A percentile compares a stretch with the other conserved stretches of the same genome.
These are phyloP conservation scores for Ammopiptanthus mongolicus DNA, from an alignment of 306 rosid species.

Conservation along the genomic window DNA sequence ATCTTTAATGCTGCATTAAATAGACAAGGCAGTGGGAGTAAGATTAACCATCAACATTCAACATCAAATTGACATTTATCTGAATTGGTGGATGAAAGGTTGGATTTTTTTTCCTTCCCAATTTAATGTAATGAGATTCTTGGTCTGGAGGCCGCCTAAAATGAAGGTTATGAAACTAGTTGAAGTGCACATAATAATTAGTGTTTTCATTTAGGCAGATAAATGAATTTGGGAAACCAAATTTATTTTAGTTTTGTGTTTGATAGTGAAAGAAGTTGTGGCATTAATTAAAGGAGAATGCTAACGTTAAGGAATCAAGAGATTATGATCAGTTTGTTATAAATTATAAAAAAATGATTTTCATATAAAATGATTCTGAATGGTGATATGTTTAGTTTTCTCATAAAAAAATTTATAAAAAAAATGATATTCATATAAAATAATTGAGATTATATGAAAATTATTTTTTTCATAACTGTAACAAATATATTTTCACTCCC, in stretches of 20 bases:
- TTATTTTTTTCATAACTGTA: too few species aligned
- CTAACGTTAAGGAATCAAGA: too few species aligned
- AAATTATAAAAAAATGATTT: too few species aligned
- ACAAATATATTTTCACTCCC: too few species aligned
- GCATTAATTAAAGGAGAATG: not conserved
- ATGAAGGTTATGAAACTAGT: not conserved
- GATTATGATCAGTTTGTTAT: too few species aligned
- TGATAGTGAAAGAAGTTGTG: not conserved
- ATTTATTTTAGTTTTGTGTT: not conserved
- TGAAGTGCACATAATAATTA: not conserved
- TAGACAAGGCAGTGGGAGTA: slow-evolving; percentile 22
- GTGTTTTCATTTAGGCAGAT: not conserved
- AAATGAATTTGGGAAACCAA: not conserved
- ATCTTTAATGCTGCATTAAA: slow-evolving; percentile 14
- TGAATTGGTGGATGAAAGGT: not conserved
- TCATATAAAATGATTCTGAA: too few species aligned
- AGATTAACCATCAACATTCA: not conserved
- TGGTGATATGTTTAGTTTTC: too few species aligned
- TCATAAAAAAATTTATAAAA: too few species aligned
- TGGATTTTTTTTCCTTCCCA: not conserved
- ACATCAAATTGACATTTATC: not conserved
- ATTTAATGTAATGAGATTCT: not conserved
- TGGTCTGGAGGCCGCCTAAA: not conserved
- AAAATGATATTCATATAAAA: too few species aligned
- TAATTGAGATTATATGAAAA: too few species aligned